phyloP scores from a whole-genome alignment of 768 basidiomycete genomes.

The Boletales sp. region DNA sequence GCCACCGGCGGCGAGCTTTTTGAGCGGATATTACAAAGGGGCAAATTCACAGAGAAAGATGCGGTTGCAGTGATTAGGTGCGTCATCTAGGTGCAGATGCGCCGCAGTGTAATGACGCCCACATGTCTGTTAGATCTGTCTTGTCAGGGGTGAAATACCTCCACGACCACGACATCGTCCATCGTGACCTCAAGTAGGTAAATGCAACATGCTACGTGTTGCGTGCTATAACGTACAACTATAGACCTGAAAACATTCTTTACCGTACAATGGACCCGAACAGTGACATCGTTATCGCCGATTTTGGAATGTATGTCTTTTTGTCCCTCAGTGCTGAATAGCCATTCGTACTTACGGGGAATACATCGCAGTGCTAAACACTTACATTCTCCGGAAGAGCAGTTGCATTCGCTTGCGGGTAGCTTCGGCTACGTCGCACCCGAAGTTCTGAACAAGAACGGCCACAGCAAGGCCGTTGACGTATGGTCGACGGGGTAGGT shows the following conservation, averaged over 20 bases:
- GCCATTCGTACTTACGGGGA: not conserved
- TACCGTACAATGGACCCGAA: slow-evolving; percentile 74
- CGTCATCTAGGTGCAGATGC: slow-evolving; percentile 21
- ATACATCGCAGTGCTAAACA: slow-evolving; percentile 69
- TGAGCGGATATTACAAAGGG: slow-evolving; percentile 76
- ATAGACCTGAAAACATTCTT: slow-evolving; percentile 92
- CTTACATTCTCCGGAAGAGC: slow-evolving; percentile 65
- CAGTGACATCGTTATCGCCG: slow-evolving; percentile 91
- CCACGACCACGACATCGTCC: slow-evolving; percentile 90
- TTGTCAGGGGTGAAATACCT: slow-evolving; percentile 86
- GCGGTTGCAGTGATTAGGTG: slow-evolving; percentile 75
- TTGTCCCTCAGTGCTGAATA: not conserved
- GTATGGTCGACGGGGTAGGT: slow-evolving; percentile 89
- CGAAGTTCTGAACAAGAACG: slow-evolving; percentile 75
- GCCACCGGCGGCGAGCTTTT: slow-evolving; percentile 95
- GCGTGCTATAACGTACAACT: not conserved
- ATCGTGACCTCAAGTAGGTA: slow-evolving; percentile 87
- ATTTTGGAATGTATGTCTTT: slow-evolving; percentile 86
- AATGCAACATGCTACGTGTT: not conserved
- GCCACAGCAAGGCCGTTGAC: slow-evolving; percentile 91
- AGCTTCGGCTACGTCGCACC: slow-evolving; percentile 92
- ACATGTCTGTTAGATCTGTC: slow-evolving; percentile 52
- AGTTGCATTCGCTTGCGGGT: slow-evolving; percentile 69
- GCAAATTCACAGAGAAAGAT: slow-evolving; percentile 93
- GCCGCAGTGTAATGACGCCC: not conserved